Base-by-base conservation (phyloP, 2,329 filamentous ascomycete species). In the Bipolaris cookei region DNA sequence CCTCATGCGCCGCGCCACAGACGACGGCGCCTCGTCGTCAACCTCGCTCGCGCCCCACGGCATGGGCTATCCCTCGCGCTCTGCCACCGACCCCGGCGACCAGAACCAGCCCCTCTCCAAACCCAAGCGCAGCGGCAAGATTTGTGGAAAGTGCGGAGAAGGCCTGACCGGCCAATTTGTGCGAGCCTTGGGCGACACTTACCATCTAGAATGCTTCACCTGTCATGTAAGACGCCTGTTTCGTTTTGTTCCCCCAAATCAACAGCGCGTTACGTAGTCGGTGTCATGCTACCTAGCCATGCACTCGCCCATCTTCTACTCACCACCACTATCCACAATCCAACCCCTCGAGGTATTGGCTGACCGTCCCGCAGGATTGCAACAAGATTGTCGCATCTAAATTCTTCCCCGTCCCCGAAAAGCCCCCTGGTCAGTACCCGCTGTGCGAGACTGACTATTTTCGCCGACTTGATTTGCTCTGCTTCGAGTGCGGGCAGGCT, bases 371-470 rank as follows among this genome's bases (percentile, higher is more conserved):
- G 13, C 54, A 98, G 94, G 95, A 99, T 76, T 99, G 95, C 73
- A 92, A 91, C 66, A 90, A 97, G 77, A 96, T 98, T 59, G 95
- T 99, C 35, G 95, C 95, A 39, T 97, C 94, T 50, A 99, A 99
- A 72, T 99, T 99, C 84, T 99, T 99, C 78, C 95, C 95, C 1
- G 91, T 96, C 6, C 93, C 97, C 65, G 91, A 96, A 67, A 92
- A 96, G 69, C 87, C 92, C 66, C 92, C 91, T 38, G 85, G 86
- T 43, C 95, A 97, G 76, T 98, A 97, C 75, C 95, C 95, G 7
- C 86, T 99, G 3, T 99, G 95, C 82, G 95, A 99, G 79, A 98
- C 77, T 21, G 95, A 99, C 78, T 99, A 99, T 77, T 99, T 99
- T 78, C 87, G 92, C 68, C 87, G 95, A 58, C 86, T 99, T 16